These are phyloP conservation scores for Saturnispora mendoncae DNA, from an alignment of 805 yeast genomes.

Conservation along the genomic window DNA sequence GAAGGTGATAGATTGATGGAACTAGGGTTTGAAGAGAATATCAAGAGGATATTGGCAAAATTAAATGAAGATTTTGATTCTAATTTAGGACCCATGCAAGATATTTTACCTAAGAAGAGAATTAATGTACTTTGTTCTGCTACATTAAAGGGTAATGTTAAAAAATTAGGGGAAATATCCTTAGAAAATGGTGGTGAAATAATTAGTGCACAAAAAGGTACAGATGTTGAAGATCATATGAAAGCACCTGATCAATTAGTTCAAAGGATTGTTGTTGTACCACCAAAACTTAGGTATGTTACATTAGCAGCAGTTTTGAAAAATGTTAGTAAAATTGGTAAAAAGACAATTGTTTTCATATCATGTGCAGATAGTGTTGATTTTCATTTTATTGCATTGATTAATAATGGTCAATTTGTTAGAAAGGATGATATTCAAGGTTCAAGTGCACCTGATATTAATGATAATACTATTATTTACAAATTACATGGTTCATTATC, in stretches of 20 bases:
- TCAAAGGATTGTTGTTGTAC: conserved; percentile 76
- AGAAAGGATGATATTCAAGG: conserved; percentile 13
- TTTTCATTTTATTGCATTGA: conserved; percentile 73
- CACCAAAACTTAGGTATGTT: conserved; percentile 85
- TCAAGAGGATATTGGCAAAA: conserved; percentile 59
- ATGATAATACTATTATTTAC: conserved; percentile 37
- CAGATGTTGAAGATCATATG: conserved; percentile 20
- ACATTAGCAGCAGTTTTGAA: conserved; percentile 62
- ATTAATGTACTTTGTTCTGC: conserved; percentile 89
- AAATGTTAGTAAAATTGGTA: conserved; percentile 31
- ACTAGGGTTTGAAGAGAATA: conserved; percentile 91
- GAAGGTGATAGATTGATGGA: conserved; percentile 97
- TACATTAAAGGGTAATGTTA: conserved; percentile 74
- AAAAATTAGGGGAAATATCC: conserved; percentile 71
- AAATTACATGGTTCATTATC: conserved; percentile 87
- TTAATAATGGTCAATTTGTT: conserved; percentile 42
- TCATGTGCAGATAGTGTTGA: conserved; percentile 97
- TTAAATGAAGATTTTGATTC: conserved; percentile 41
- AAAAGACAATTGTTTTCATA: conserved; percentile 73
- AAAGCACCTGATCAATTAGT: conserved; percentile 84
- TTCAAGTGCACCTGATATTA: conserved; percentile 44
- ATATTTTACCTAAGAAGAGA: conserved; percentile 46
- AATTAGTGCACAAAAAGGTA: conserved; percentile 30
- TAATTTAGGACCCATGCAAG: conserved; percentile 33
- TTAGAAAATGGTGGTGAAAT: conserved; percentile 69